These are phyloP conservation scores for Paraconiothyrium sp. DNA, from an alignment of 2,329 filamentous ascomycete genomes.

Conservation along the genomic window DNA sequence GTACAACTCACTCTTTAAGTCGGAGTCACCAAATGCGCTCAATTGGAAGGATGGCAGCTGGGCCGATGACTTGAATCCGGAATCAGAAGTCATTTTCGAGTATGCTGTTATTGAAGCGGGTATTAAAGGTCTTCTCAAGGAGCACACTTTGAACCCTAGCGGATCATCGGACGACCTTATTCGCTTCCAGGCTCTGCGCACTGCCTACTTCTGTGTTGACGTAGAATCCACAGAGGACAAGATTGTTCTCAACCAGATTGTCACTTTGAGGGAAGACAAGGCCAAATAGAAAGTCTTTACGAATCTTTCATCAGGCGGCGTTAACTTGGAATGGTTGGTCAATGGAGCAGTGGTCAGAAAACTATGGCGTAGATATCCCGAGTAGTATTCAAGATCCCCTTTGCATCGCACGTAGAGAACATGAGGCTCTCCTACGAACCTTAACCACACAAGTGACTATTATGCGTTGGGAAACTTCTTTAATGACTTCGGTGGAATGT, in stretches of 20 bases:
- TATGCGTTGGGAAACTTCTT: background rate
- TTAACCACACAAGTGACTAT: background rate
- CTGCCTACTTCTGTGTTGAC: conserved; percentile 88
- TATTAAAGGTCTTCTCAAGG: conserved; percentile 80
- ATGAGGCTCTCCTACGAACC: background rate
- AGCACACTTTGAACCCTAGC: conserved; percentile 43
- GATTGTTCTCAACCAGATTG: conserved; percentile 89
- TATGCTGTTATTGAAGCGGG: conserved; percentile 84
- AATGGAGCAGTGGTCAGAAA: background rate
- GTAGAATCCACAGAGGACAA: conserved; percentile 74
- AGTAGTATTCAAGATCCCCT: too few relatives aligned
- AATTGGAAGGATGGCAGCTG: conserved; percentile 77
- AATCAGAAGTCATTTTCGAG: conserved; percentile 81
- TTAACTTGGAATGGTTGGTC: background rate
- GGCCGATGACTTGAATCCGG: conserved; percentile 82
- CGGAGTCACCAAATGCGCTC: conserved; percentile 79
- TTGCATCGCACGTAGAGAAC: background rate
- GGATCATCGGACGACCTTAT: conserved; percentile 61
- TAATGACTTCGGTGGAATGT: background rate
- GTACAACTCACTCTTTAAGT: conserved; percentile 86
- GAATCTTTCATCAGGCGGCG: background rate
- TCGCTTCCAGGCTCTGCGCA: conserved; percentile 89
- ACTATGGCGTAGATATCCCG: background rate
- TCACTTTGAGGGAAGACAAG: conserved; percentile 85
- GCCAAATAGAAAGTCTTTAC: conserved; percentile 29